Evolutionary conservation across 441 rosid genomes (phyloP).

Genomic region (Populus trichocarpa): DNA sequence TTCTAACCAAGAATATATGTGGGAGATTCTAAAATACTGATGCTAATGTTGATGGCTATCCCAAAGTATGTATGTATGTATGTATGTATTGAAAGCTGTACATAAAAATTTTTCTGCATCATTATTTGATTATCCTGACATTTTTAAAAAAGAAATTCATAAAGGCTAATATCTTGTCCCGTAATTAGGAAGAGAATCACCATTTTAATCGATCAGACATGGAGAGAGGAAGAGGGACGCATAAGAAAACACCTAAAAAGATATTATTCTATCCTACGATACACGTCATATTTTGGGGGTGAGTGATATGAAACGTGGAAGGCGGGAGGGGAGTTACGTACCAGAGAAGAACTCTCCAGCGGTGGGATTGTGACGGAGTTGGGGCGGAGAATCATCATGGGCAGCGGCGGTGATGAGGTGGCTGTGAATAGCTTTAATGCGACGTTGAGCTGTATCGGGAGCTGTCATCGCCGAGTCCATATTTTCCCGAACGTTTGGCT

Average conservation of each 20-base stretch:
- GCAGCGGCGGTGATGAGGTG: conserved; percentile 48
- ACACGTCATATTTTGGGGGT: too few species aligned
- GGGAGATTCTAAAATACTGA: too few species aligned
- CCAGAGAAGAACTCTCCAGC: conserved; percentile 80
- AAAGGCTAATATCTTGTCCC: too few species aligned
- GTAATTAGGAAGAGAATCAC: too few species aligned
- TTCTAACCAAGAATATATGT: too few species aligned
- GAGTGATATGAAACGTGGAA: neutral
- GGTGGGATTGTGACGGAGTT: conserved; percentile 50
- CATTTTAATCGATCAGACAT: too few species aligned
- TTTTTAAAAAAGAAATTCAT: too few species aligned
- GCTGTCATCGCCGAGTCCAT: conserved; percentile 30
- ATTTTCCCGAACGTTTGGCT: neutral
- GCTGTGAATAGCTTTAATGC: conserved; percentile 58
- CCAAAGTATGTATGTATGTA: too few species aligned
- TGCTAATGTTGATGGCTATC: too few species aligned
- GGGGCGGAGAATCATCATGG: conserved; percentile 39
- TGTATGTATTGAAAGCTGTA: too few species aligned
- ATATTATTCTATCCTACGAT: too few species aligned
- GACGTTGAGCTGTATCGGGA: conserved; percentile 52
- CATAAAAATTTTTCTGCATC: neutral
- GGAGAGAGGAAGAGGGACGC: too few species aligned
- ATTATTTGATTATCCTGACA: neutral
- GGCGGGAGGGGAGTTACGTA: conserved; percentile 12
- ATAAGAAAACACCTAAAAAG: neutral